These are phyloP conservation scores for Plasmodium coatneyi DNA, from an alignment of 169 alveolate species.

Conservation along the genomic window DNA sequence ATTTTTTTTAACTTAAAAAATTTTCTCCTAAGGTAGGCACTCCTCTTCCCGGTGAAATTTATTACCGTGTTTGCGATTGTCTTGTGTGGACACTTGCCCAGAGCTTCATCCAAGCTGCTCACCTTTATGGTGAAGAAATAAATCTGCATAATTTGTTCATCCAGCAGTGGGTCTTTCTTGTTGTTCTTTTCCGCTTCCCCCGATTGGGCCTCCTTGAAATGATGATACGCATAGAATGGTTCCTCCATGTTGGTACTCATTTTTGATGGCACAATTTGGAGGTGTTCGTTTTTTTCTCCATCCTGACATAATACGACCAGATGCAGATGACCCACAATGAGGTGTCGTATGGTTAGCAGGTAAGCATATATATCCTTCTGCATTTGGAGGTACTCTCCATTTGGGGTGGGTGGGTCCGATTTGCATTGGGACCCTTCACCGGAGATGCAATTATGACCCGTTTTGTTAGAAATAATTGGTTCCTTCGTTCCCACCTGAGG, in stretches of 20 bases:
- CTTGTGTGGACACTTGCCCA: background rate
- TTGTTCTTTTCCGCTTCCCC: background rate
- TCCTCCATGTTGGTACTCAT: slow-evolving; percentile 1
- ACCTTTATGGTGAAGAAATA: slow-evolving; percentile 24
- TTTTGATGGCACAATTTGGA: background rate
- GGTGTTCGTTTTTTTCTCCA: background rate
- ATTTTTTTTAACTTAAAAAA: background rate
- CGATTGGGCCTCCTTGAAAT: slow-evolving; percentile 1
- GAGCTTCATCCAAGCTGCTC: slow-evolving; percentile 7
- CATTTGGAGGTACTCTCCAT: background rate
- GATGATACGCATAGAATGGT: background rate
- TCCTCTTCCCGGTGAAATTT: slow-evolving; percentile 43
- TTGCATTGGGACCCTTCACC: background rate
- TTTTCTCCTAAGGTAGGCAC: background rate
- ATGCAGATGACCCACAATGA: slow-evolving; percentile 12
- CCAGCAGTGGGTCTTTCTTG: background rate
- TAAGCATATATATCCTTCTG: slow-evolving; percentile 26
- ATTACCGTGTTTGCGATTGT: background rate
- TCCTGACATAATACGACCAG: background rate
- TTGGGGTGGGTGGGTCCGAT: background rate
- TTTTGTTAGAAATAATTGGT: background rate
- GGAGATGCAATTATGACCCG: background rate
- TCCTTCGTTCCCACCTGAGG: background rate
- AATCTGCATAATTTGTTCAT: slow-evolving; percentile 48
- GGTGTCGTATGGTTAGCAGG: slow-evolving; percentile 6